Percentiles rank a stretch among this genome's conserved stretches.
Evolutionary conservation across 306 rosid species (phyloP).

Genomic region (Comarum palustre): DNA sequence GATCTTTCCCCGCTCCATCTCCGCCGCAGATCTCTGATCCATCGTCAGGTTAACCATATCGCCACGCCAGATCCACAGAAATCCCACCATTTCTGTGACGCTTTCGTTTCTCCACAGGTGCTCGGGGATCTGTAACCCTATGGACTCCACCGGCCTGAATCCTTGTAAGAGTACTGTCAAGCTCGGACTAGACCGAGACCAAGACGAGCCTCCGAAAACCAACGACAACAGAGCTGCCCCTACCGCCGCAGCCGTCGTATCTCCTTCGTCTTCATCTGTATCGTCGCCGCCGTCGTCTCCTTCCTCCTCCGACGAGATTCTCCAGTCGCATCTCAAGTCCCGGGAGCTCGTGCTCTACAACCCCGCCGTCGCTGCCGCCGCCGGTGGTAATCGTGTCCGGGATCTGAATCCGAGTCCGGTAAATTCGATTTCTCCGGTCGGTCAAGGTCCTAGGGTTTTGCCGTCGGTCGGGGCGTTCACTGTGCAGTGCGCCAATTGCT

Average conservation of each 20-base stretch:
- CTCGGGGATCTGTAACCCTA: conserved; percentile 3
- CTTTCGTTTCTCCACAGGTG: not conserved
- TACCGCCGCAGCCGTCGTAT: conserved; percentile 33
- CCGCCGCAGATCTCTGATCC: not conserved
- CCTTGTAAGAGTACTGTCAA: conserved; percentile 36
- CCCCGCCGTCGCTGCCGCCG: conserved; percentile 27
- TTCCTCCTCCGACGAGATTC: conserved; percentile 43
- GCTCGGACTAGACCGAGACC: conserved; percentile 16
- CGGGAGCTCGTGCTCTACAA: conserved; percentile 73
- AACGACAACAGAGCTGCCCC: conserved; percentile 7
- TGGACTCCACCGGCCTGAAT: conserved; percentile 3
- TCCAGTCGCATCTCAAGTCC: conserved; percentile 32
- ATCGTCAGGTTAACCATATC: not conserved
- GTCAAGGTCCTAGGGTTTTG: conserved; percentile 44
- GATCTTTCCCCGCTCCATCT: not conserved
- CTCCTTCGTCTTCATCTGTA: conserved; percentile 30
- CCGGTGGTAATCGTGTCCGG: conserved; percentile 4
- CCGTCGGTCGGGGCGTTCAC: conserved; percentile 82
- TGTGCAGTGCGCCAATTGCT: conserved; percentile 85
- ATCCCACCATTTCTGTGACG: not conserved
- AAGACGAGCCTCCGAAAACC: conserved; percentile 26
- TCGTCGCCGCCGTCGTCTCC: conserved; percentile 47
- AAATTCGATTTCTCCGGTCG: conserved; percentile 6
- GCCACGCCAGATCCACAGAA: not conserved
- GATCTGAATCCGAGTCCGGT: not conserved